These are phyloP conservation scores for Spiraea crenata DNA, from an alignment of 331 rosid genomes.

Conservation along the genomic window DNA sequence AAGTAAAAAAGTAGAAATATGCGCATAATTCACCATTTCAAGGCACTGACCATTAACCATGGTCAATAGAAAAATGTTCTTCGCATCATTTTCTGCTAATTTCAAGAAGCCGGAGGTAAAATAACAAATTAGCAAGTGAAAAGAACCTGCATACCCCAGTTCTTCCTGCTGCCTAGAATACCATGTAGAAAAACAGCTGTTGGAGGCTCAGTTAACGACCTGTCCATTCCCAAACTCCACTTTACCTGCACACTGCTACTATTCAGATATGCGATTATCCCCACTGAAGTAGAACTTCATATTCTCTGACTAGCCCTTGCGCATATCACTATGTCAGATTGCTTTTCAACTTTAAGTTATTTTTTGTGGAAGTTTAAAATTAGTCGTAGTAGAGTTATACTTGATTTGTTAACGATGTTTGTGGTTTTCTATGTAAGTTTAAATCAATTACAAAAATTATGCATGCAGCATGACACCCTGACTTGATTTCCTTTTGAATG, in stretches of 20 bases:
- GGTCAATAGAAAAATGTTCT: not conserved
- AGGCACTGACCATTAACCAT: not conserved
- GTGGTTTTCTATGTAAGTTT: not conserved
- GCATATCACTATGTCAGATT: not conserved
- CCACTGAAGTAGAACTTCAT: not conserved
- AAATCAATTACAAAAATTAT: not conserved
- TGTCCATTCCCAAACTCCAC: slow-evolving; percentile 78
- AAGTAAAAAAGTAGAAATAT: not conserved
- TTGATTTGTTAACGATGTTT: not conserved
- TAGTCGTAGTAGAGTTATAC: not conserved
- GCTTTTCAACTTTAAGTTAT: not conserved
- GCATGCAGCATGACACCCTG: not conserved
- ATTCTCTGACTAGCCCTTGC: not conserved
- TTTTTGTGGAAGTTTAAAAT: not conserved
- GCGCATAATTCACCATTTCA: not conserved
- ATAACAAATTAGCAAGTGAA: slow-evolving; percentile 5
- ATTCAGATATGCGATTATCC: not conserved
- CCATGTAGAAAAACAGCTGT: slow-evolving; percentile 95
- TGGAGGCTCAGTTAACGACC: slow-evolving; percentile 67
- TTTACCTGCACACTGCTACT: slow-evolving; percentile 54
- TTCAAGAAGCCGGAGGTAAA: not conserved
- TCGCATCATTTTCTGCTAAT: not conserved
- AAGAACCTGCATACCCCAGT: slow-evolving; percentile 67
- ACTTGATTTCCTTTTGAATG: not conserved
- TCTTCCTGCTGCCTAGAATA: slow-evolving; percentile 84